phyloP scores from a whole-genome alignment of 495 filamentous ascomycete genomes.

The Trichoderma asperelloides region DNA sequence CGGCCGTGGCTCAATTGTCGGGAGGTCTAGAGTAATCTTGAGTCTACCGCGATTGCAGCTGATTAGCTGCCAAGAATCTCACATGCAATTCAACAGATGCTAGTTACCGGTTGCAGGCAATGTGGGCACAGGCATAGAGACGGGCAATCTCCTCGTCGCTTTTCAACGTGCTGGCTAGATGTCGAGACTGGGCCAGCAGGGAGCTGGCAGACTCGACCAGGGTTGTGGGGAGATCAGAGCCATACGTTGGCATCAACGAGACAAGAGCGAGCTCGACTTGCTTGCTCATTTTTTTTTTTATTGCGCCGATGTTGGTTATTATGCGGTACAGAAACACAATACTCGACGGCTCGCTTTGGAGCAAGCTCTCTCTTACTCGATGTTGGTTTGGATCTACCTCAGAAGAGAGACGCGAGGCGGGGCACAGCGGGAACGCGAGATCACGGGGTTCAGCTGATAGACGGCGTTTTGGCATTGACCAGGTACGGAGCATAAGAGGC shows the following conservation, averaged over 20 bases:
- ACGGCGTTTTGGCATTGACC: too few relatives aligned
- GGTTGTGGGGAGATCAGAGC: conserved; percentile 58
- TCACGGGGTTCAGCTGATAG: background rate
- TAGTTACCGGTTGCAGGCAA: conserved; percentile 74
- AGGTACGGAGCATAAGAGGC: too few relatives aligned
- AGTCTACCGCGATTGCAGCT: conserved; percentile 44
- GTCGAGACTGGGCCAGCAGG: conserved; percentile 78
- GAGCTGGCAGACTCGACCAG: conserved; percentile 70
- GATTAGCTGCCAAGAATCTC: conserved; percentile 1
- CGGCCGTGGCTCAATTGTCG: conserved; percentile 67
- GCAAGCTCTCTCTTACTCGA: background rate
- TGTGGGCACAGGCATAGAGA: conserved; percentile 79
- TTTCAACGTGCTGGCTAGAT: conserved; percentile 68
- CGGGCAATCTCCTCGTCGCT: conserved; percentile 83
- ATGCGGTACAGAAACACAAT: background rate
- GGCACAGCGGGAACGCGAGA: background rate
- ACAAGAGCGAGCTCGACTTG: conserved; percentile 67
- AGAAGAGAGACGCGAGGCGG: conserved; percentile 1
- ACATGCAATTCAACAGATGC: background rate
- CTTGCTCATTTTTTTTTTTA: conserved; percentile 48
- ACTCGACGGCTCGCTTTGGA: too few relatives aligned
- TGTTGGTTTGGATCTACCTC: background rate
- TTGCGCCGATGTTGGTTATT: background rate
- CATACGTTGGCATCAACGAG: conserved; percentile 70
- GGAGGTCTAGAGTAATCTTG: conserved; percentile 75